phyloP scores from a whole-genome alignment of 495 filamentous ascomycete species.

The Baudoinia panamericana region DNA sequence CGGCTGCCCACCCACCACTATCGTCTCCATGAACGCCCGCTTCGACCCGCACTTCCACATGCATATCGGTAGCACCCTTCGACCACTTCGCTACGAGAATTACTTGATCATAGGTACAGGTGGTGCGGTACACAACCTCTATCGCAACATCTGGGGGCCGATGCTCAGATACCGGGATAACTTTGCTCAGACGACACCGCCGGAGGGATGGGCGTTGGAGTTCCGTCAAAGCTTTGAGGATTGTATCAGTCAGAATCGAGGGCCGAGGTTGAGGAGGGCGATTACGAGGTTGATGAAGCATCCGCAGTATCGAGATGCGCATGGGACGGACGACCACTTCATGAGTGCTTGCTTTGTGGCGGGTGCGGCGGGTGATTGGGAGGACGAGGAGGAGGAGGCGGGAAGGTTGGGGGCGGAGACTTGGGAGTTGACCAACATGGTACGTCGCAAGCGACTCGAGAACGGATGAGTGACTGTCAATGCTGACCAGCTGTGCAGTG shows the following conservation, averaged over 20 bases:
- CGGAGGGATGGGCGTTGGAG: conserved; percentile 43
- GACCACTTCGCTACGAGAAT: conserved; percentile 36
- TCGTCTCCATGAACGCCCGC: conserved; percentile 44
- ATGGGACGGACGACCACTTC: conserved; percentile 53
- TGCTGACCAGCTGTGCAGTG: conserved; percentile 27
- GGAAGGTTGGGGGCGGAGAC: conserved; percentile 41
- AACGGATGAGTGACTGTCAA: neutral
- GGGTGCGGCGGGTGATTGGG: conserved; percentile 36
- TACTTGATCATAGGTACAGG: conserved; percentile 48
- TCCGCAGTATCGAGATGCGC: conserved; percentile 45
- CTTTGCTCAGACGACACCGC: conserved; percentile 43
- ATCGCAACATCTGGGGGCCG: conserved; percentile 46
- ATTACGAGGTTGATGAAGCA: conserved; percentile 49
- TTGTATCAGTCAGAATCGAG: conserved; percentile 34
- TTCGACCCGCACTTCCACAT: conserved; percentile 51
- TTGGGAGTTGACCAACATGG: conserved; percentile 53
- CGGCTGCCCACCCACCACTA: conserved; percentile 43
- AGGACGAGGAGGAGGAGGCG: conserved; percentile 34
- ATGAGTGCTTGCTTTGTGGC: conserved; percentile 47
- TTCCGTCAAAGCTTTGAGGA: conserved; percentile 49
- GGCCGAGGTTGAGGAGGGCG: conserved; percentile 35
- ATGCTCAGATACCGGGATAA: conserved; percentile 48
- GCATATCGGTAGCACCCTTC: conserved; percentile 40
- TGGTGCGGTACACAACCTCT: conserved; percentile 51
- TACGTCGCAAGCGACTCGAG: neutral